Conservation (phyloP, 1,284 basidiomycete genomes). For the Cutaneotrichosporon sp. region DNA sequence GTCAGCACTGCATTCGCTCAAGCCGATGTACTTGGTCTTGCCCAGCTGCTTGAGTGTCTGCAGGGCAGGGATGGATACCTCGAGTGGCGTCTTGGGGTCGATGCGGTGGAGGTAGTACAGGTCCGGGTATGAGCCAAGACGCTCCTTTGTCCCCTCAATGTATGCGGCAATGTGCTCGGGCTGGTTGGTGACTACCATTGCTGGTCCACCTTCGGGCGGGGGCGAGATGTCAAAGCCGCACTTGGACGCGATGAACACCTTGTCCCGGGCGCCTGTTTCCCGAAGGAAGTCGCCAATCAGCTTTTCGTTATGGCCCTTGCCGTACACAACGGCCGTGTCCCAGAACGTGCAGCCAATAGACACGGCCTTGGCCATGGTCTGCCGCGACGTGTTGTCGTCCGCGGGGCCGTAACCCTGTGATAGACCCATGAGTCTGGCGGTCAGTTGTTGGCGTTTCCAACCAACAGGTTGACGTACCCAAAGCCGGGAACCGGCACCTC, state of each 20-base stretch:
- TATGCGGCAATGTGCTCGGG: constrained; percentile 39
- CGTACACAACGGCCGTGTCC: constrained; percentile 40
- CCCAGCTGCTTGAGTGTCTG: constrained; percentile 45
- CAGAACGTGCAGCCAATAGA: constrained; percentile 43
- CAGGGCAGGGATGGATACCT: constrained; percentile 39
- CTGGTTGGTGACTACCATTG: constrained; percentile 24
- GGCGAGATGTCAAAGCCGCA: constrained; percentile 28
- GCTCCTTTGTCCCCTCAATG: constrained; percentile 36
- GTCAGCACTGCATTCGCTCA: constrained; percentile 56
- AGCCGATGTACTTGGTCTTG: constrained; percentile 46
- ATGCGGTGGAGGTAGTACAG: constrained; percentile 49
- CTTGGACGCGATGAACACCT: constrained; percentile 49
- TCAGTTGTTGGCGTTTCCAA: background rate
- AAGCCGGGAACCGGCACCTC: constrained; percentile 32
- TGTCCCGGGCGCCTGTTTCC: constrained; percentile 32
- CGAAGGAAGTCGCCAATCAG: constrained; percentile 44
- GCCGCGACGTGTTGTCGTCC: constrained; percentile 21
- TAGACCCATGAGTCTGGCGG: constrained; percentile 29
- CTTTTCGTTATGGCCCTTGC: constrained; percentile 44
- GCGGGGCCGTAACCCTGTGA: constrained; percentile 24
- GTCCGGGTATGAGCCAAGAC: constrained; percentile 45
- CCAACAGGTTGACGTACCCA: constrained; percentile 23
- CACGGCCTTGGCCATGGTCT: constrained; percentile 30
- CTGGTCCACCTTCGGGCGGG: no score
- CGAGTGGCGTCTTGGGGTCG: constrained; percentile 36